Conservation (phyloP, 2,329 filamentous ascomycete genomes). For the Lasiodiplodia theobromae region DNA sequence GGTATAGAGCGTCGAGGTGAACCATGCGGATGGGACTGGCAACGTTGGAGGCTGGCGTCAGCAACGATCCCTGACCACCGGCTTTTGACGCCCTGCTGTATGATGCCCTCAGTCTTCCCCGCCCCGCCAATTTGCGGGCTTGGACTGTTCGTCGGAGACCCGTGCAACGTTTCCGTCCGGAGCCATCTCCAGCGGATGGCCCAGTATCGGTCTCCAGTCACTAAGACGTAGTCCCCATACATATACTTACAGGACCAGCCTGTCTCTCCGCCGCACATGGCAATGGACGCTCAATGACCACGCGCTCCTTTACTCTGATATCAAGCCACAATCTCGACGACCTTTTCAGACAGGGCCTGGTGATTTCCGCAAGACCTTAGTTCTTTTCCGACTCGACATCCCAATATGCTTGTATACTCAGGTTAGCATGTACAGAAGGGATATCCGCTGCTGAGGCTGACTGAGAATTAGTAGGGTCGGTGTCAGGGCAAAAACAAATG, state of each 20-base stretch:
- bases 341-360: not conserved
- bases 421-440: not conserved
- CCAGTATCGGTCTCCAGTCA: not conserved
- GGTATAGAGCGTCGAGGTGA: not conserved
- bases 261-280: not conserved
- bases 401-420: slow-evolving; percentile 4
- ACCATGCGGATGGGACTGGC: not conserved
- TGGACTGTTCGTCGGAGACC: not conserved
- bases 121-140: slow-evolving; percentile 5
- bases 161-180: not conserved
- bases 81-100: not conserved
- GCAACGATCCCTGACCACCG: not conserved
- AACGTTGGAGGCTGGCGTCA: slow-evolving; percentile 6
- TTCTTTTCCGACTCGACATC: not conserved
- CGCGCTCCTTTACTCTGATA: not conserved
- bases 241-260: slow-evolving; percentile 14
- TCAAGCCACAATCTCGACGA: not conserved
- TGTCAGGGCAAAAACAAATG: not conserved
- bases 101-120: slow-evolving; percentile 21
- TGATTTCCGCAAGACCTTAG: not conserved
- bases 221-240: not conserved
- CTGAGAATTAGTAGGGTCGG: not conserved
- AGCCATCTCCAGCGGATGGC: slow-evolving; percentile 4
- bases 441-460: not conserved
- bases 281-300: not conserved